Evolutionary conservation across 768 basidiomycete species (phyloP), one percentile per base, ranked within the genome.

Genomic region (Zangia roseola): DNA sequence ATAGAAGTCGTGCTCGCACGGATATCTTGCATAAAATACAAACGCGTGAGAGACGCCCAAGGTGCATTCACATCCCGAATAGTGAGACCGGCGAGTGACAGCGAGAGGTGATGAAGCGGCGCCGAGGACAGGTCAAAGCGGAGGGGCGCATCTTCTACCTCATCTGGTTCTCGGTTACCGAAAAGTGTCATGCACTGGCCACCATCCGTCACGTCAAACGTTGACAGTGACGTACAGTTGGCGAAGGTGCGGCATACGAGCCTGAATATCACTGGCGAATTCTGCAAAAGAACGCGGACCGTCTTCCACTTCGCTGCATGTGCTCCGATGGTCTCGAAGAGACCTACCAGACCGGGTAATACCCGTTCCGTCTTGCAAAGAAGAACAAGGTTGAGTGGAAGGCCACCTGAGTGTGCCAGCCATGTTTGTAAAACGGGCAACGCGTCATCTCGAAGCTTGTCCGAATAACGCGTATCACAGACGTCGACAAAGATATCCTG

Each of bases 1-100:
- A 65, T 45, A 0, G 62, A 55, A 8, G 57, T 44, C 28, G 49
- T 40, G 34, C 57, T 62, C 16, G 57, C 43, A 30, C 46, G 50
- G n/a, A 53, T 52, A 24, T 62, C 51, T n/a, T 55, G 54, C 60
- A 65, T 65, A 36, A 63, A 63, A 2, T 43, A 52, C 40, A 65
- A 28, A 1, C 46, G 52, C 25, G 63, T 58, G 40, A 64, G 52
- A 34, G 31, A 45, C 6, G 49, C 43, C 62, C 62, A 65, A 0
- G 47, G 36, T 4, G 31, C 53, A 4, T 38, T 44, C 6, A 65
- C 50, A 8, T 63, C 49, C 30, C 41, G 53, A 12, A 58, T 39
- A 6, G 40, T 24, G 21, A 65, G 53, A 7, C 57, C 49, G 25
- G 52, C 47, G 8, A 65, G 55, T 8, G 63, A 65, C 19, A 64